These are phyloP conservation scores for Vitellaria paradoxa DNA, from an alignment of 179 eudicot species.

Conservation along the genomic window DNA sequence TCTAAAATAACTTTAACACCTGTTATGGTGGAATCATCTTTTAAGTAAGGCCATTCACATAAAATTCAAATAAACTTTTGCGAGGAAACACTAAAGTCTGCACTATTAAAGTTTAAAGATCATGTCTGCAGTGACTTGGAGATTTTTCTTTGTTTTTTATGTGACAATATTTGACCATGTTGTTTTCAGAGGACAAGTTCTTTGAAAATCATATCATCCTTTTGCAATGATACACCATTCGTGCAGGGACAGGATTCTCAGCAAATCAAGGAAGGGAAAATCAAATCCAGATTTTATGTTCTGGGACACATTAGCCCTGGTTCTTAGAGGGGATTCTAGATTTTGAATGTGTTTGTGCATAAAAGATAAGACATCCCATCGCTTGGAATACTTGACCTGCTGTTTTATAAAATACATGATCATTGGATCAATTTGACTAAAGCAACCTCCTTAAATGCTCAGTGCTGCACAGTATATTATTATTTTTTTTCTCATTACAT, in stretches of 20 bases:
- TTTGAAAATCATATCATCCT: not conserved
- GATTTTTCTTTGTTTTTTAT: not conserved
- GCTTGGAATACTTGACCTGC: no score
- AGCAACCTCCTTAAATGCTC: no score
- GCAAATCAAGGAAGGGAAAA: slow-evolving; percentile 4
- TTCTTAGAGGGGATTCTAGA: not conserved
- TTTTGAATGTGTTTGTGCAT: not conserved
- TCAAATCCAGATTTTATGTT: not conserved
- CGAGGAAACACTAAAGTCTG: not conserved
- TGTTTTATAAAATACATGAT: no score
- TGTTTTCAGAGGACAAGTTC: slow-evolving; percentile 12
- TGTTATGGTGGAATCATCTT: not conserved
- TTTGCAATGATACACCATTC: slow-evolving; percentile 2
- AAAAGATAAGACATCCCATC: no score
- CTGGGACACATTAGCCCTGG: not conserved
- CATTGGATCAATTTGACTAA: no score
- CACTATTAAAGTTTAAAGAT: not conserved
- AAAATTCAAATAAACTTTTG: slow-evolving; percentile 7
- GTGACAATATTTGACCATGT: not conserved
- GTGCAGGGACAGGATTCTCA: not conserved
- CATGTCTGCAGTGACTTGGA: not conserved
- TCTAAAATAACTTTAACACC: not conserved
- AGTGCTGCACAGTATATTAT: no score
- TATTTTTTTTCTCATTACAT: no score
- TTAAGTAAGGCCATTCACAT: not conserved